A percentile compares a stretch with the other conserved stretches of the same genome.
phyloP scores from a whole-genome alignment of 78 protist genomes.

The Dictyostelium citrinum region DNA sequence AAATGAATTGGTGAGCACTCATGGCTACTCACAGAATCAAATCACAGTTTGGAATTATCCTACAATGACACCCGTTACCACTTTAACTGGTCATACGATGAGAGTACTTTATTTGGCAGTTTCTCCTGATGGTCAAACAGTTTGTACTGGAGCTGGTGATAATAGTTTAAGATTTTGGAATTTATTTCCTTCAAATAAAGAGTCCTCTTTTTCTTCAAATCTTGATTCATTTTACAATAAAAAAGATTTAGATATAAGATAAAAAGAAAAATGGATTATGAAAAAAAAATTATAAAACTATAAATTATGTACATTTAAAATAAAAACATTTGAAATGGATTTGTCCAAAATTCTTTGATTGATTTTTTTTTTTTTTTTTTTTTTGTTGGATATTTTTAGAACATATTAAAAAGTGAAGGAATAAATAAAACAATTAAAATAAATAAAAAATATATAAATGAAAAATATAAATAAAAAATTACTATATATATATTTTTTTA shows the following conservation, averaged over 20 bases:
- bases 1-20: slow-evolving; percentile 97
- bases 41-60: slow-evolving; percentile 98
- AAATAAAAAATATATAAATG: no score
- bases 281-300: neutral
- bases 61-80: slow-evolving; percentile 84
- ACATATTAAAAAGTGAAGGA: no score
- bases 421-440: no score
- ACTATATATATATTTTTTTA: no score
- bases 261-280: neutral
- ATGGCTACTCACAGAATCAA: slow-evolving; percentile 98
- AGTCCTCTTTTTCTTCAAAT: slow-evolving; percentile 13
- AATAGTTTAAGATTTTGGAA: slow-evolving; percentile 99
- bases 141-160: slow-evolving; percentile 98
- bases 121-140: slow-evolving; percentile 93
- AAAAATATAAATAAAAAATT: no score
- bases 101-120: slow-evolving; percentile 97
- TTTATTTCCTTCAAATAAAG: slow-evolving; percentile 81
- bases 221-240: slow-evolving; percentile 40
- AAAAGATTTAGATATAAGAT: slow-evolving; percentile 40
- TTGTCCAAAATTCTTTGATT: no score
- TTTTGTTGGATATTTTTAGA: no score
- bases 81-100: slow-evolving; percentile 83
- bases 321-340: no score
- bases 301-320: neutral
- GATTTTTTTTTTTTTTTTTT: no score